These are phyloP conservation scores for Lasiosphaeris hirsuta DNA, from an alignment of 495 filamentous ascomycete genomes.

Conservation along the genomic window DNA sequence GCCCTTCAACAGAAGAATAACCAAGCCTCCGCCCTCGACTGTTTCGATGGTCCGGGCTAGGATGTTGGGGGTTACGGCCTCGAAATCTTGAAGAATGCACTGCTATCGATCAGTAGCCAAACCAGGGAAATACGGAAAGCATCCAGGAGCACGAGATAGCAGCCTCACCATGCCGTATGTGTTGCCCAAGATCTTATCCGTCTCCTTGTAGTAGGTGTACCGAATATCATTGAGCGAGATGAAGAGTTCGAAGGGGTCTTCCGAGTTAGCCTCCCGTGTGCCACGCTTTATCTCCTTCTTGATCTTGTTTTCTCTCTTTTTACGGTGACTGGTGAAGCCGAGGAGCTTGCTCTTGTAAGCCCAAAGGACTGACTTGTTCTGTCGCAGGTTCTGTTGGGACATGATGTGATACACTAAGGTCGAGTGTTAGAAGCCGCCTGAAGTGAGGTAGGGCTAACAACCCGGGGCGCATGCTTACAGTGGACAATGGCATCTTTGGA, in stretches of 20 bases:
- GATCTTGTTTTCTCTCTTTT: conserved; percentile 97
- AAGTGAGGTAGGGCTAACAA: not conserved
- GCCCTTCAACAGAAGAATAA: conserved; percentile 85
- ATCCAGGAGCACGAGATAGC: not conserved
- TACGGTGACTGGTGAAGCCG: conserved; percentile 86
- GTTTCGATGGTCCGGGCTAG: conserved; percentile 95
- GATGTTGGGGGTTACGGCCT: conserved; percentile 94
- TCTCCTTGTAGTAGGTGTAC: conserved; percentile 99
- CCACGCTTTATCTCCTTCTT: conserved; percentile 97
- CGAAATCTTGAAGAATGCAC: conserved; percentile 96
- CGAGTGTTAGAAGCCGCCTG: not conserved
- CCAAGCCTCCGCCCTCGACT: conserved; percentile 92
- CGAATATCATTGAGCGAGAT: conserved; percentile 94
- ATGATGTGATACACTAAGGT: conserved; percentile 79
- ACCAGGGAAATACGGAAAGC: not conserved
- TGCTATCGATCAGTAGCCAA: conserved; percentile 19
- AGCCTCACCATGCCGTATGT: conserved; percentile 81
- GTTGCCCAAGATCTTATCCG: conserved; percentile 98
- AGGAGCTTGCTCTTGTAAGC: conserved; percentile 99
- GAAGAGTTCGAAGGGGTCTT: conserved; percentile 98
- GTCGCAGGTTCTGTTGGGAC: conserved; percentile 81
- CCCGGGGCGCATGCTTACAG: conserved; percentile 22
- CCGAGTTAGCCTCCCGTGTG: conserved; percentile 87
- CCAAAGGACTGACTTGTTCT: conserved; percentile 97
- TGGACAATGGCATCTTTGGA: conserved; percentile 97